phyloP scores from a whole-genome alignment of 2,329 filamentous ascomycete species.

The Plectosphaerella plurivora region DNA sequence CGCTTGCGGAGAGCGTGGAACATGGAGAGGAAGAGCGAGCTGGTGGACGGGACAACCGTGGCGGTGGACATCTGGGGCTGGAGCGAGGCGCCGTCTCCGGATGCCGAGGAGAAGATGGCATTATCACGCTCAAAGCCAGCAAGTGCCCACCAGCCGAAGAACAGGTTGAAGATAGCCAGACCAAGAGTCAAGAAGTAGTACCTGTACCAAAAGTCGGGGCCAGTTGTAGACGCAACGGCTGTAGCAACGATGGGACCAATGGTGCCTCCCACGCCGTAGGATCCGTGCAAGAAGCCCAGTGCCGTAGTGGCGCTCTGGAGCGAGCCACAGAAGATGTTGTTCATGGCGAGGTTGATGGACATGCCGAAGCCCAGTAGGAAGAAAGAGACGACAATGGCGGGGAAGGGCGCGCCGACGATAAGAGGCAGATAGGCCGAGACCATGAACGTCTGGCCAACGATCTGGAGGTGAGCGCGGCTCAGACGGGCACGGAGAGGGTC shows the following conservation, averaged over 20 bases:
- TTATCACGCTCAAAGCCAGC: conserved; percentile 62
- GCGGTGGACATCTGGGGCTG: conserved; percentile 14
- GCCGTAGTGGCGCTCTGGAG: conserved; percentile 48
- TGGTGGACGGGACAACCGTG: conserved; percentile 5
- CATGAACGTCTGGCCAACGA: conserved; percentile 53
- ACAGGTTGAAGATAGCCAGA: conserved; percentile 52
- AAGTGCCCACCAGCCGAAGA: conserved; percentile 63
- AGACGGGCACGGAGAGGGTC: conserved; percentile 58
- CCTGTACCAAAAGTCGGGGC: conserved; percentile 56
- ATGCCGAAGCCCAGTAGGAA: conserved; percentile 61
- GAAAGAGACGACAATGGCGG: conserved; percentile 62
- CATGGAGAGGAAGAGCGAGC: conserved; percentile 34
- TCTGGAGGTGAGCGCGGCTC: conserved; percentile 61
- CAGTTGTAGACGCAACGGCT: conserved; percentile 56
- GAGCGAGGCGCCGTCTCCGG: conserved; percentile 24
- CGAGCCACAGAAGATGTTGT: conserved; percentile 55
- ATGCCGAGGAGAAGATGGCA: conserved; percentile 12
- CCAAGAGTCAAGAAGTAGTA: conserved; percentile 68
- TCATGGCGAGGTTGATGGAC: conserved; percentile 51
- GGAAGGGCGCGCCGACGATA: conserved; percentile 65
- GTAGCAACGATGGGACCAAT: conserved; percentile 72
- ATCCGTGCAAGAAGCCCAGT: conserved; percentile 62
- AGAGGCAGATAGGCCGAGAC: conserved; percentile 60
- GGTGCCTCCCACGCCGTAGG: conserved; percentile 62
- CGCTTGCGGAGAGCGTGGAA: conserved; percentile 43